Conservation (phyloP, 257 asterid species). For the Thymus quinquecostatus region DNA sequence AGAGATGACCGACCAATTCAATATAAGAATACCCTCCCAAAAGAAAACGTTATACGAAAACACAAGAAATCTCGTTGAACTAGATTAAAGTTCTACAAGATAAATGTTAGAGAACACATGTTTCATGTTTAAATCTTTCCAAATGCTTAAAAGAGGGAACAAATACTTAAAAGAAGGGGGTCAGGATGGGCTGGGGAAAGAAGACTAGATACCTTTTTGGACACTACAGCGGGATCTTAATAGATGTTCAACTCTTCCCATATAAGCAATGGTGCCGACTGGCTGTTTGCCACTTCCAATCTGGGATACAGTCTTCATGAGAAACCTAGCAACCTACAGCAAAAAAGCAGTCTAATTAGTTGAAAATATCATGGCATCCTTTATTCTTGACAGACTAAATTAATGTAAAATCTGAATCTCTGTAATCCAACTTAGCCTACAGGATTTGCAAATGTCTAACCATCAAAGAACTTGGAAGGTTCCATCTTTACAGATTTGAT, state of each 20-base stretch:
- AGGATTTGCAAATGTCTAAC: conserved; percentile 18
- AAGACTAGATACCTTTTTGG: conserved; percentile 54
- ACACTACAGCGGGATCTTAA: conserved; percentile 66
- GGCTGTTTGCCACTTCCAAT: conserved; percentile 74
- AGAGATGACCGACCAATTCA: conserved; percentile 29
- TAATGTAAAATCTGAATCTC: not conserved
- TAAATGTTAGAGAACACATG: conserved; percentile 5
- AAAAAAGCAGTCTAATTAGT: conserved; percentile 24
- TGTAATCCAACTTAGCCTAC: conserved; percentile 12
- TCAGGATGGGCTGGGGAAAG: not conserved
- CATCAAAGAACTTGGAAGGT: conserved; percentile 22
- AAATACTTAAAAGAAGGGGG: not conserved
- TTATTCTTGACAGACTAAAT: conserved; percentile 1
- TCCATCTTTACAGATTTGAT: not conserved
- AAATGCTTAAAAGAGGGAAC: too few relatives aligned
- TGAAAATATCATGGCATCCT: not conserved
- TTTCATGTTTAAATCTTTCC: conserved; percentile 4
- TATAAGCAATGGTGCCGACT: conserved; percentile 74
- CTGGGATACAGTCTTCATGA: conserved; percentile 90
- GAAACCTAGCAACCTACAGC: conserved; percentile 91
- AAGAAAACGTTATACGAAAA: too few relatives aligned
- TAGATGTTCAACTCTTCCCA: conserved; percentile 75
- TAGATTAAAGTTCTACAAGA: not conserved
- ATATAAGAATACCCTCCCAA: not conserved
- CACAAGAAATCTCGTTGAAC: too few relatives aligned